Conservation (phyloP, 2,329 filamentous ascomycete species). For the Botryotinia calthae region DNA sequence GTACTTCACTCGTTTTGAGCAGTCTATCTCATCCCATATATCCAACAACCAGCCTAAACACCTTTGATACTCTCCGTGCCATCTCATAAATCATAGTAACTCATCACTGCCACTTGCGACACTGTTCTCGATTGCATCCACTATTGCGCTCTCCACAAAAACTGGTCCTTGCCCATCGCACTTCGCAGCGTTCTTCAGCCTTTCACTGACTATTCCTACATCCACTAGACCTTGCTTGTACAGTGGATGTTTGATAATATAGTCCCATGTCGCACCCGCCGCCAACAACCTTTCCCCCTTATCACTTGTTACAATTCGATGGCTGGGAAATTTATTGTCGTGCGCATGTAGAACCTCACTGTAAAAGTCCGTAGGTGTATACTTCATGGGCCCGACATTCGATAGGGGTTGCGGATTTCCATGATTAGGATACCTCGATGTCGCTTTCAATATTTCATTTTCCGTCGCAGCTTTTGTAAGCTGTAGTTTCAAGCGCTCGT, state of each 20-base stretch:
- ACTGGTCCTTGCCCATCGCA: slow-evolving; percentile 89
- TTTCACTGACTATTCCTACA: slow-evolving; percentile 75
- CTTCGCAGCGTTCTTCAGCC: slow-evolving; percentile 69
- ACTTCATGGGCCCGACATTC: slow-evolving; percentile 64
- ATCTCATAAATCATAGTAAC: slow-evolving; percentile 52
- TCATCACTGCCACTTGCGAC: slow-evolving; percentile 76
- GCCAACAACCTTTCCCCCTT: slow-evolving; percentile 71
- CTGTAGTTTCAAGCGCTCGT: slow-evolving; percentile 80
- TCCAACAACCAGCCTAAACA: slow-evolving; percentile 7
- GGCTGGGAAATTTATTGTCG: slow-evolving; percentile 60
- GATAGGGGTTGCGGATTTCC: slow-evolving; percentile 39
- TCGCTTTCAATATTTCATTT: slow-evolving; percentile 88
- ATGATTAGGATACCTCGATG: slow-evolving; percentile 52
- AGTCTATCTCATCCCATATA: neutral
- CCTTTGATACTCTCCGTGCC: slow-evolving; percentile 16
- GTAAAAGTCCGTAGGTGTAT: slow-evolving; percentile 71
- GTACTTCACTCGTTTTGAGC: neutral
- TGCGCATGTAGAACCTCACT: slow-evolving; percentile 60
- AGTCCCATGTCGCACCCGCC: slow-evolving; percentile 81
- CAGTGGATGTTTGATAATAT: slow-evolving; percentile 76
- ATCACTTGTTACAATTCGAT: slow-evolving; percentile 66
- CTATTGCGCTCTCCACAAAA: slow-evolving; percentile 74
- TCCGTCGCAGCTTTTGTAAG: slow-evolving; percentile 83
- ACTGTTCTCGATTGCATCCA: slow-evolving; percentile 73
- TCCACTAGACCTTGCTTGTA: slow-evolving; percentile 78